A percentile compares a stretch with the other conserved stretches of the same genome.
Evolutionary conservation across 2,329 filamentous ascomycete species (phyloP).

Genomic region (Epicoccum sorghinum): DNA sequence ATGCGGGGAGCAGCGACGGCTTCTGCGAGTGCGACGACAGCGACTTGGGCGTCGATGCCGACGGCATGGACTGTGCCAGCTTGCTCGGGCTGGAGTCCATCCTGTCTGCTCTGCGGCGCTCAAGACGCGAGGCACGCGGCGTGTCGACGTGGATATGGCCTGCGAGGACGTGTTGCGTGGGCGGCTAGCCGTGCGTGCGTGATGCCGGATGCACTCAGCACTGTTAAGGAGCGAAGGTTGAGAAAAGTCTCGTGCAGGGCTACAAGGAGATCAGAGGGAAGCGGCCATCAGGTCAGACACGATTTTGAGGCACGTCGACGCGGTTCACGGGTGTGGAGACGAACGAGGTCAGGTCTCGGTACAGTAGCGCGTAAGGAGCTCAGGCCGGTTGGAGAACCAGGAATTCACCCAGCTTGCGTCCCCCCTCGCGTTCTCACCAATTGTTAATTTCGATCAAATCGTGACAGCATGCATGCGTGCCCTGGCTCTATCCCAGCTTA

Average conservation of each 20-base stretch:
- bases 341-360: constrained; percentile 21
- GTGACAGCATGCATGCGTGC: background rate
- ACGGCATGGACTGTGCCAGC: constrained; percentile 33
- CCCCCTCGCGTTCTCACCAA: constrained; percentile 18
- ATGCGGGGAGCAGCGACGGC: constrained; percentile 75
- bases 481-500: background rate
- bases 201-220: constrained; percentile 31
- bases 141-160: constrained; percentile 30
- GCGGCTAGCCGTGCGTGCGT: constrained; percentile 24
- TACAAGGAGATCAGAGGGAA: constrained; percentile 34
- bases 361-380: constrained; percentile 30
- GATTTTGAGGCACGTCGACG: constrained; percentile 37
- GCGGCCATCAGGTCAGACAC: constrained; percentile 46
- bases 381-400: constrained; percentile 27
- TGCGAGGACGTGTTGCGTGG: constrained; percentile 35
- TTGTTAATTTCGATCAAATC: background rate
- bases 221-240: constrained; percentile 21
- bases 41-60: constrained; percentile 32
- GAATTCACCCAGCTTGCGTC: constrained; percentile 25
- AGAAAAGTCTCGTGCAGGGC: constrained; percentile 19
- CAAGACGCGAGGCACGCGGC: constrained; percentile 37
- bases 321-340: constrained; percentile 36
- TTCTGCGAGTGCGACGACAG: constrained; percentile 57
- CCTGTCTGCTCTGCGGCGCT: constrained; percentile 22
- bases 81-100: constrained; percentile 44